Evolutionary conservation across 2,329 filamentous ascomycete species (phyloP).

Genomic region (Paraphoma chrysanthemicola): DNA sequence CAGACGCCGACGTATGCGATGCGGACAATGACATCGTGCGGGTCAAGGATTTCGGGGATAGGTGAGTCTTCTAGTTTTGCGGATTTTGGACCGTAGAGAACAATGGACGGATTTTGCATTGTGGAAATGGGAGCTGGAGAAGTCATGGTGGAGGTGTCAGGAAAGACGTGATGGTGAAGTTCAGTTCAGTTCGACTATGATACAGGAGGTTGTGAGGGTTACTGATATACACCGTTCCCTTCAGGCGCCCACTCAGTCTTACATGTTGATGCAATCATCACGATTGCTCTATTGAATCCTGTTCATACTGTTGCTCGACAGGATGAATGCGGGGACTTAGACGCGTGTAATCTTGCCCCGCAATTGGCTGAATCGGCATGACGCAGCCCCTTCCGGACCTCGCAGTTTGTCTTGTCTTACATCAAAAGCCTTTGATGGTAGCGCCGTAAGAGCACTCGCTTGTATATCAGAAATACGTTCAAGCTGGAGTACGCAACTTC

Average conservation of each 20-base stretch:
- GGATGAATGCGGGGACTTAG: constrained; percentile 14
- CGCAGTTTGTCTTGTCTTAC: no score
- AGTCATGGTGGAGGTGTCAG: constrained; percentile 2
- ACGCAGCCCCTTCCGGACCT: no score
- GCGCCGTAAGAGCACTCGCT: no score
- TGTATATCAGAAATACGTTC: no score
- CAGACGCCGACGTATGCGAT: constrained; percentile 56
- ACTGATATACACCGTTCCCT: background rate
- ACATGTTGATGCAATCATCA: background rate
- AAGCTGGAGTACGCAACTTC: no score
- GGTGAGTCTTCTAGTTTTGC: constrained; percentile 49
- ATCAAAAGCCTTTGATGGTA: no score
- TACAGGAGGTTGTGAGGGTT: no score
- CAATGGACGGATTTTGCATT: constrained; percentile 51
- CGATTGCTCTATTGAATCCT: background rate
- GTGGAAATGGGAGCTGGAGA: background rate
- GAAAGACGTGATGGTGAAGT: background rate
- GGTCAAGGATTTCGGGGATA: constrained; percentile 44
- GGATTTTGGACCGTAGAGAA: constrained; percentile 50
- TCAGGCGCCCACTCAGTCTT: background rate
- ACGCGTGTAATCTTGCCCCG: constrained; percentile 20
- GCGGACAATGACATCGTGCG: constrained; percentile 53
- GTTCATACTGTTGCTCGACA: background rate
- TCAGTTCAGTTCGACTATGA: no score
- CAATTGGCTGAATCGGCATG: background rate